Percentiles rank a stretch among this genome's conserved stretches.
Conservation (phyloP, 768 basidiomycete species). For the Tricholoma terreum region DNA sequence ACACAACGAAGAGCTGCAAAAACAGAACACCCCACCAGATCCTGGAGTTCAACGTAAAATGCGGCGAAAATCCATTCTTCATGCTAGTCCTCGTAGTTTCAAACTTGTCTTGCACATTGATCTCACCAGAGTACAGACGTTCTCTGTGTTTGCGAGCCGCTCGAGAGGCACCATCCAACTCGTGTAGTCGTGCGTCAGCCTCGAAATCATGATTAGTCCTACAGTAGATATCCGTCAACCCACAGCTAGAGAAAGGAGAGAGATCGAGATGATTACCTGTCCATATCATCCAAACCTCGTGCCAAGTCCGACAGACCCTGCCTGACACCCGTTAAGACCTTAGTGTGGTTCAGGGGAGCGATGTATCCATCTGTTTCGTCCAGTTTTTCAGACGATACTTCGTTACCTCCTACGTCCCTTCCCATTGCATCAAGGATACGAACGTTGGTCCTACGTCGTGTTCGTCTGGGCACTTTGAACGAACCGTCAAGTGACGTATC, state of each 20-base stretch:
- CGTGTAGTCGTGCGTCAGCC: conserved; percentile 28
- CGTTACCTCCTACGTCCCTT: conserved; percentile 44
- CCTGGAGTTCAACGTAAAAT: conserved; percentile 27
- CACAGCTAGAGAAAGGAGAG: neutral
- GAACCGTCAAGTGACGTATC: conserved; percentile 5
- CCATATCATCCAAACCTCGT: conserved; percentile 52
- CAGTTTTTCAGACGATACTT: conserved; percentile 15
- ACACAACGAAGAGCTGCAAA: conserved; percentile 44
- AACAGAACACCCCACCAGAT: conserved; percentile 32
- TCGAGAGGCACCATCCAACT: conserved; percentile 13
- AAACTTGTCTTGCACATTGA: conserved; percentile 31
- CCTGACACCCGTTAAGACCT: conserved; percentile 57
- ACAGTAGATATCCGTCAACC: conserved; percentile 4
- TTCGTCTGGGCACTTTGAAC: conserved; percentile 8
- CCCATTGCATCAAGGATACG: conserved; percentile 73
- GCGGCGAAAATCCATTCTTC: conserved; percentile 30
- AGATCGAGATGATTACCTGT: conserved; percentile 42
- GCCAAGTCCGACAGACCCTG: conserved; percentile 56
- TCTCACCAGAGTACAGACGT: conserved; percentile 41
- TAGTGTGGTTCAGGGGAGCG: conserved; percentile 35
- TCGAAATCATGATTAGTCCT: conserved; percentile 37
- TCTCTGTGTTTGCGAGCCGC: conserved; percentile 41
- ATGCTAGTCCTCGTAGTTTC: conserved; percentile 33
- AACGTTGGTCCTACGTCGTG: conserved; percentile 39
- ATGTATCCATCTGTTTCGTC: conserved; percentile 24